These are phyloP conservation scores for Cryptococcus amylolentus DNA, from an alignment of 1,284 basidiomycete genomes.

Conservation along the genomic window DNA sequence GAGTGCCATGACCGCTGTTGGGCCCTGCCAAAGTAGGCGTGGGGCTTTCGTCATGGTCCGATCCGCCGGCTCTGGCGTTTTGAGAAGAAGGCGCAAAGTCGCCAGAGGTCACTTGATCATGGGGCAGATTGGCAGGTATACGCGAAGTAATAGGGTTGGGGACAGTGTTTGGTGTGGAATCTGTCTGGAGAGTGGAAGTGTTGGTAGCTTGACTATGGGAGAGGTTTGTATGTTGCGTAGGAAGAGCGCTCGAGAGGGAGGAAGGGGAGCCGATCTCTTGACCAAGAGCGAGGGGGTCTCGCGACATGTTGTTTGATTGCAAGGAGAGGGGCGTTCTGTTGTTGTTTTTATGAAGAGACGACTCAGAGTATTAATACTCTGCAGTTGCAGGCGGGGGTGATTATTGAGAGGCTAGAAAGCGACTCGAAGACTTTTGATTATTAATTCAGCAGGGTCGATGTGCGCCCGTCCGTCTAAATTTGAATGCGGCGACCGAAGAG, in stretches of 20 bases:
- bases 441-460: too few relatives aligned
- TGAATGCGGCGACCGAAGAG: too few relatives aligned
- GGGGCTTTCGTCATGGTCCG: conserved; percentile 13
- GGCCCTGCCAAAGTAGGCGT: conserved; percentile 18
- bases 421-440: too few relatives aligned
- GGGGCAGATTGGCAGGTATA: background rate
- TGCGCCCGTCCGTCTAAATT: too few relatives aligned
- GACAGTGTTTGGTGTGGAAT: too few relatives aligned
- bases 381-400: too few relatives aligned
- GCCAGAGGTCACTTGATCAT: background rate
- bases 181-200: background rate
- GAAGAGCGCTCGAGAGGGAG: background rate
- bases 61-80: too few relatives aligned
- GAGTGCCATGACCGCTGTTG: background rate
- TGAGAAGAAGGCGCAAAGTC: too few relatives aligned
- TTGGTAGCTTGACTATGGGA: background rate
- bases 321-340: background rate
- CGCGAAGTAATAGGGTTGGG: too few relatives aligned
- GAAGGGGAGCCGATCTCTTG: conserved; percentile 5
- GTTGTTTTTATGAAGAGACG: background rate
- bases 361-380: too few relatives aligned
- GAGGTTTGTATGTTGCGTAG: too few relatives aligned
- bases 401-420: too few relatives aligned
- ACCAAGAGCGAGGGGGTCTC: conserved; percentile 15
- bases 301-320: conserved; percentile 4